Conservation (phyloP, 225 moss, liverwort and hornwort species). For the Climacium dendroides region DNA sequence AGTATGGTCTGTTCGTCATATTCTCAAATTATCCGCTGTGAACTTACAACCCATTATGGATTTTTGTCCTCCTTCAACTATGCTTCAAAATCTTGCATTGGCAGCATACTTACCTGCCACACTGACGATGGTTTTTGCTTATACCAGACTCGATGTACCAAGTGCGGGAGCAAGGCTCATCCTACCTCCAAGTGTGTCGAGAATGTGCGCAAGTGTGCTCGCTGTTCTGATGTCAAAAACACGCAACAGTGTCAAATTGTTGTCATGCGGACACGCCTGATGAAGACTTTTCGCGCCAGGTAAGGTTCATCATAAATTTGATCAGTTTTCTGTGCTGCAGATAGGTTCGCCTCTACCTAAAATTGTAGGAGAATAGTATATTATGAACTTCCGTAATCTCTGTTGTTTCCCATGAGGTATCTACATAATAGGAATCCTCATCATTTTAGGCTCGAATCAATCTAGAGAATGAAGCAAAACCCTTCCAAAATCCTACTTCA, state of each 20-base stretch:
- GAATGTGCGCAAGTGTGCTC: slow-evolving; percentile 35
- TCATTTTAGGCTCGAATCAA: background rate
- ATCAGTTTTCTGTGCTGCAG: background rate
- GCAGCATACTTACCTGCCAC: background rate
- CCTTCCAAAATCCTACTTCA: background rate
- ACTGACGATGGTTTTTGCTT: background rate
- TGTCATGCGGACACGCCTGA: slow-evolving; percentile 57
- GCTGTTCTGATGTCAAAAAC: slow-evolving; percentile 38
- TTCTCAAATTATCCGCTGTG: too few relatives aligned
- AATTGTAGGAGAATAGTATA: background rate
- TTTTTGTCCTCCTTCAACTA: background rate
- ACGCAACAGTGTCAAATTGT: slow-evolving; percentile 57
- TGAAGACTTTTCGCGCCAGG: slow-evolving; percentile 62
- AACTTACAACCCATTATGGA: too few relatives aligned
- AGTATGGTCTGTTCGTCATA: background rate
- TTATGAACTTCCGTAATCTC: background rate
- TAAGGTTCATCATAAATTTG: background rate
- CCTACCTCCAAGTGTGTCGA: slow-evolving; percentile 22
- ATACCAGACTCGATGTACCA: slow-evolving; percentile 35
- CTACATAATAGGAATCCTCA: background rate
- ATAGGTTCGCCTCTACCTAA: background rate
- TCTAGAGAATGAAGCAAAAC: background rate
- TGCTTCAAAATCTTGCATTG: background rate
- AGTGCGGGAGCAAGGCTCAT: slow-evolving; percentile 70
- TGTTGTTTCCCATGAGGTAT: background rate